Evolutionary conservation across 768 basidiomycete species (phyloP), one percentile per base, ranked within the genome.

Genomic region (Amanita jacksonii): DNA sequence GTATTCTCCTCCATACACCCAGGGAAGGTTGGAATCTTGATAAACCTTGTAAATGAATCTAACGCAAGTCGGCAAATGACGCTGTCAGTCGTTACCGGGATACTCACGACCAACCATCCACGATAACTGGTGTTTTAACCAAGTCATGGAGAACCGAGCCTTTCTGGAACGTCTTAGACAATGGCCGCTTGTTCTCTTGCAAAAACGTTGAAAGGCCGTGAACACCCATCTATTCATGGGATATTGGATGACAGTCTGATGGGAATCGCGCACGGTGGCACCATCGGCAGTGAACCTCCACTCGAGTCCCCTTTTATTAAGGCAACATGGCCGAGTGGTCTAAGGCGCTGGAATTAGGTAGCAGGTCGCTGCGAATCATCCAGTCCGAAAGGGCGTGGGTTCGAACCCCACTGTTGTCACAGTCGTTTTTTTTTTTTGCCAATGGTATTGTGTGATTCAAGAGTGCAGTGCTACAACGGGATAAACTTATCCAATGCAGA

Each of bases 81-180:
- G n/a, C n/a, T n/a, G n/a, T n/a, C n/a, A n/a, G n/a, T n/a, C n/a
- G n/a, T 47, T 6, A 46, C 27, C 45, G 31, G 38, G 18, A 32
- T 35, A 79, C 87, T 79, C 59, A 90, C 87, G 87, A 88, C 85
- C 81, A 87, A 35, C 76, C 87, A 63, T 91, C 87, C 39, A 90
- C 74, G 7, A 91, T 80, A 47, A 88, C 64, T 24, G 74, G 65
- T 15, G 70, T 66, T 38, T 61, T 46, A 19, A 45, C 43, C 34
- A 45, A 51, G 3, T 56, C 51, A 33, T 52, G 38, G n/a, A 54
- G 38, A 18, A 49, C 28, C 43, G 50, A 31, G 43, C 57, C 38
- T 41, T 61, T 38, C 25, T 55, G 49, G 46, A 55, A 52, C 4
- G 63, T 58, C 34, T 57, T 59, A 8, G 70, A 69, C 22, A 77